phyloP scores from a whole-genome alignment of 2,329 filamentous ascomycete genomes.

The Aspergillus oerlinghausenensis region DNA sequence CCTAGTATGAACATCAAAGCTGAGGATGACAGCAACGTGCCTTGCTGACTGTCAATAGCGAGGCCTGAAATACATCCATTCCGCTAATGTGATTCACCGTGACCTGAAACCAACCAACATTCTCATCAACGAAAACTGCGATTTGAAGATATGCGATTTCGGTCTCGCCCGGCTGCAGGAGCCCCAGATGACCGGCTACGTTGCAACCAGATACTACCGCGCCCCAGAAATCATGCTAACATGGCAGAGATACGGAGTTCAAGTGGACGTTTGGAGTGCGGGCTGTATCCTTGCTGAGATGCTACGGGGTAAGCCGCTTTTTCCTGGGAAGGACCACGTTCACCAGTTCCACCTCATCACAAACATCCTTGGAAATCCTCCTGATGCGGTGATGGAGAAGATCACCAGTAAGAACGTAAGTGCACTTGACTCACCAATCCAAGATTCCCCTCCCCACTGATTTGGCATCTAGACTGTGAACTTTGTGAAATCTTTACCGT shows the following conservation, averaged over 20 bases:
- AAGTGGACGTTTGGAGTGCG: slow-evolving; percentile 98
- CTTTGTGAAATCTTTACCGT: slow-evolving; percentile 94
- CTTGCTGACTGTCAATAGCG: slow-evolving; percentile 53
- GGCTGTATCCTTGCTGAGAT: slow-evolving; percentile 99
- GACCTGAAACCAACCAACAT: slow-evolving; percentile 99
- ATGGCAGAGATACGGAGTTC: slow-evolving; percentile 99
- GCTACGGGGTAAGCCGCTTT: slow-evolving; percentile 95
- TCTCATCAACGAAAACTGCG: slow-evolving; percentile 98
- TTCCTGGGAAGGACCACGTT: slow-evolving; percentile 98
- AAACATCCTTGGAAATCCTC: slow-evolving; percentile 88
- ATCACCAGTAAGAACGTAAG: slow-evolving; percentile 93
- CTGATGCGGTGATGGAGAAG: slow-evolving; percentile 95
- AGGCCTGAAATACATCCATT: slow-evolving; percentile 98
- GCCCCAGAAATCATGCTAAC: slow-evolving; percentile 99
- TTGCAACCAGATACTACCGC: slow-evolving; percentile 97
- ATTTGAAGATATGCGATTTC: slow-evolving; percentile 99
- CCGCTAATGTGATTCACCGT: slow-evolving; percentile 92
- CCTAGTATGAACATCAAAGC: slow-evolving; percentile 57
- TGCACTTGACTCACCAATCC: background rate
- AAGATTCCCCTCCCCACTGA: background rate
- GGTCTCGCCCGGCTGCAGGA: slow-evolving; percentile 96
- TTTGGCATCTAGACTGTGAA: slow-evolving; percentile 66
- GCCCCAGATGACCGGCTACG: slow-evolving; percentile 98
- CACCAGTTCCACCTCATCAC: slow-evolving; percentile 99
- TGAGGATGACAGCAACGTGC: background rate